Evolutionary conservation across 108 stramenopile species (phyloP).

Genomic region (Stephanodiscus minutulus): DNA sequence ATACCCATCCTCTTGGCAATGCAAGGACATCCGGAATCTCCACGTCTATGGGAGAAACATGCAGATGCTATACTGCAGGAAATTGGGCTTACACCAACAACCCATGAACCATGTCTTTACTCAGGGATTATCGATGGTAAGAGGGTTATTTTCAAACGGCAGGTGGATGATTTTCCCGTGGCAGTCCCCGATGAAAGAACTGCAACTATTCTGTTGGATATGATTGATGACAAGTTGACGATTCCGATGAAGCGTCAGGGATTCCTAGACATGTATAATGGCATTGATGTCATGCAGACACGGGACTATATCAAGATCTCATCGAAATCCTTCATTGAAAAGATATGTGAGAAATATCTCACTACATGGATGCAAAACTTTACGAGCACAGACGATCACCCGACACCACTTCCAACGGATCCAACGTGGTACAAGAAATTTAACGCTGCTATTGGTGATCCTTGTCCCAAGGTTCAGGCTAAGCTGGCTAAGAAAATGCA

Average conservation of each 20-base stretch:
- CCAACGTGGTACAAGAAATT: not conserved
- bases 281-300: slow-evolving; percentile 38
- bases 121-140: not conserved
- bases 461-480: not conserved
- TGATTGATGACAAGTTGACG: slow-evolving; percentile 5
- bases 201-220: not conserved
- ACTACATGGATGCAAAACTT: slow-evolving; percentile 26
- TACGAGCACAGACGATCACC: not conserved
- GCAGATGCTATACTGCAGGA: slow-evolving; percentile 1
- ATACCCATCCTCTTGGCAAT: slow-evolving; percentile 23
- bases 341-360: slow-evolving; percentile 5
- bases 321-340: slow-evolving; percentile 28
- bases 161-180: slow-evolving; percentile 14
- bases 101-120: slow-evolving; percentile 12
- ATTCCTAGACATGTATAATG: slow-evolving; percentile 40
- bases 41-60: slow-evolving; percentile 26
- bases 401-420: not conserved
- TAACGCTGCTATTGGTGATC: not conserved
- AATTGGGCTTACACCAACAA: not conserved
- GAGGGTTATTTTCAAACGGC: too few species aligned
- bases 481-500: slow-evolving; percentile 19
- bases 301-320: slow-evolving; percentile 31
- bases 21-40: slow-evolving; percentile 20
- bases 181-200: not conserved
- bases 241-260: slow-evolving; percentile 25